Conservation (phyloP, 192 early-diverging fungal species). For the Jimgerdemannia flammicorona region DNA sequence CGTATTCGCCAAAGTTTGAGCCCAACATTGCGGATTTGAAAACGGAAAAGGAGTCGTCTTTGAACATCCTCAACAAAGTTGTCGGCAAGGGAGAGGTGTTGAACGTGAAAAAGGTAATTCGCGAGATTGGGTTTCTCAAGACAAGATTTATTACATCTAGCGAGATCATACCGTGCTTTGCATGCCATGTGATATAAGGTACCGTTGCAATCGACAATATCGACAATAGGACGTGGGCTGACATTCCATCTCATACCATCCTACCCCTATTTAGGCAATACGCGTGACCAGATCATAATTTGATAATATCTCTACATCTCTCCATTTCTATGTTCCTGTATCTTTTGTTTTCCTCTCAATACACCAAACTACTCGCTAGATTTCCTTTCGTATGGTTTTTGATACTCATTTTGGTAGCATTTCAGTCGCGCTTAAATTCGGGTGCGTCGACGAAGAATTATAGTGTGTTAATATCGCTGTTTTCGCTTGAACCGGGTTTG, state of each 20-base stretch:
- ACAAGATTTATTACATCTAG: background rate
- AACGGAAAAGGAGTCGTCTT: constrained; percentile 64
- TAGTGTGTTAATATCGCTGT: too few species aligned
- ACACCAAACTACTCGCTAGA: too few species aligned
- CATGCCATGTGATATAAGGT: background rate
- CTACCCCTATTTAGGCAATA: background rate
- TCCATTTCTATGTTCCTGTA: background rate
- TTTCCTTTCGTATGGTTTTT: too few species aligned
- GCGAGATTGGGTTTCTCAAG: background rate
- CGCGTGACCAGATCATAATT: background rate
- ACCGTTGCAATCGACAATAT: too few species aligned
- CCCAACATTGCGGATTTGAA: constrained; percentile 57
- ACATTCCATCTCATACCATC: background rate
- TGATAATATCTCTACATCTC: background rate
- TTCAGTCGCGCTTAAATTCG: too few species aligned
- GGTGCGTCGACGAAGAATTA: too few species aligned
- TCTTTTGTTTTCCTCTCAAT: too few species aligned
- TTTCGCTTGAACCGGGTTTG: too few species aligned
- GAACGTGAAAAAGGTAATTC: constrained; percentile 49
- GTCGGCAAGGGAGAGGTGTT: constrained; percentile 49
- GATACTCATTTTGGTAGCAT: too few species aligned
- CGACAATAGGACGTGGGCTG: too few species aligned
- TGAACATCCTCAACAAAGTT: constrained; percentile 68
- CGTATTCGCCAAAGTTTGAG: constrained; percentile 40
- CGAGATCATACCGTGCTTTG: background rate